Evolutionary conservation across 805 yeast genomes (phyloP), one percentile per base, ranked within the genome.

Genomic region (Kodamaea laetipori): DNA sequence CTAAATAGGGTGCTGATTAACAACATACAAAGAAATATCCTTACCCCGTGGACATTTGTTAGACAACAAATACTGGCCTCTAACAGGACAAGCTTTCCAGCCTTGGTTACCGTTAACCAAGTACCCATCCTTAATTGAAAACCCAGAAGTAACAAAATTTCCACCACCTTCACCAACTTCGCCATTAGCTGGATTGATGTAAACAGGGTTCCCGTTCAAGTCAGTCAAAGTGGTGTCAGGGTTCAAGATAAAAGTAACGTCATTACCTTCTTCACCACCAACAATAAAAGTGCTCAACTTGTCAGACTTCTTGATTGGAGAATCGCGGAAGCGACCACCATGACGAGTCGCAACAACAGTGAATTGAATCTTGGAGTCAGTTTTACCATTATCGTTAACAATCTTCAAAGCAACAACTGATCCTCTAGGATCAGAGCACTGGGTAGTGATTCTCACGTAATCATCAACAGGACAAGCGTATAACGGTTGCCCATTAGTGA

Each of bases 71-170:
- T 30, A 30, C 34, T 30, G 34, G 10, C 15, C 17, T 6, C 19
- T 19, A 4, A 13, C 19, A 15, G 34, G 34, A 44, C 28, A 37
- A 25, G 48, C 37, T 54, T 36, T 45, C 34, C 33, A 21, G 30
- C 10, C 40, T 51, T 47, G 47, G 60, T 21, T 35, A 3, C 38
- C 38, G 10, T 35, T 16, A 13, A 21, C 5, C 28, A 35, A 35
- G 28, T 6, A 24, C 9, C 19, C 17, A 23, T 23, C 19, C 28
- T 35, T 11, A 23, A 35, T 35, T 13, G 27, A 21, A 35, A 35
- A 35, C 5, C 38, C 38, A 23, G n/a, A 13, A 13, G 38, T 35
- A 21, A 35, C 38, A 6, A 7, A 16, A 16, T 34, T n/a, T 23
- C 28, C 19, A 4, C 38, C 28, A 6, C 15, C 9, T 18, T 24